Conservation (phyloP, 345 rosid species). For the Arabidopsis arenosa region DNA sequence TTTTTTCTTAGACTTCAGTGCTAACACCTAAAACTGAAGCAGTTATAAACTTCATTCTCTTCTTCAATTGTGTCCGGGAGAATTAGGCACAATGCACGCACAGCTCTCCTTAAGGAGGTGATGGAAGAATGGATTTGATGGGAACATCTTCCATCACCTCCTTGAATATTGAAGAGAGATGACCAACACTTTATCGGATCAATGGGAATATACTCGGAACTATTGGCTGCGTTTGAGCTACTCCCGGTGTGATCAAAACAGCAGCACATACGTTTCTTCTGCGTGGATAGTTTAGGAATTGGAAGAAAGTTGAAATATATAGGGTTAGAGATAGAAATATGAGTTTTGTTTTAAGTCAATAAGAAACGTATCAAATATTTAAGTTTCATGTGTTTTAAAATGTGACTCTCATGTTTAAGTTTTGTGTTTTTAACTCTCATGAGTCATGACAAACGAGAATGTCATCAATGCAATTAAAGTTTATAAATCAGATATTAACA, state of each 20-base stretch:
- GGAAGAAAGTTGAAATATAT: not conserved
- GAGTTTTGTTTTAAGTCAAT: not conserved
- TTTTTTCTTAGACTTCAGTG: not conserved
- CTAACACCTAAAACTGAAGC: not conserved
- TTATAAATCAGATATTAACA: not conserved
- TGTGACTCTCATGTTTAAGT: not conserved
- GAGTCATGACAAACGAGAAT: not conserved
- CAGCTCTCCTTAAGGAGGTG: constrained; percentile 2
- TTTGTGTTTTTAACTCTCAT: not conserved
- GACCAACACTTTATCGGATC: constrained; percentile 12
- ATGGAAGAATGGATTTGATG: constrained; percentile 9
- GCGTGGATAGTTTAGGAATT: constrained; percentile 3
- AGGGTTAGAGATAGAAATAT: not conserved
- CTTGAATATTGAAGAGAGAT: constrained; percentile 16
- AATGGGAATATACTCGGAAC: not conserved
- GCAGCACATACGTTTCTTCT: not conserved
- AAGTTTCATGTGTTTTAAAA: too few relatives aligned
- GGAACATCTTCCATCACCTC: constrained; percentile 19
- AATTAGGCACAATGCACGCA: not conserved
- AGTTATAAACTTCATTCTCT: not conserved
- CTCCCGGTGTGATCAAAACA: not conserved
- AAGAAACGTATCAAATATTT: not conserved
- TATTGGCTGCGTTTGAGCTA: constrained; percentile 6
- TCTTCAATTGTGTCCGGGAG: not conserved
- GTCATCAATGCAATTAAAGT: not conserved